These are phyloP conservation scores for Penicilliopsis zonata DNA, from an alignment of 495 filamentous ascomycete genomes.

Conservation along the genomic window DNA sequence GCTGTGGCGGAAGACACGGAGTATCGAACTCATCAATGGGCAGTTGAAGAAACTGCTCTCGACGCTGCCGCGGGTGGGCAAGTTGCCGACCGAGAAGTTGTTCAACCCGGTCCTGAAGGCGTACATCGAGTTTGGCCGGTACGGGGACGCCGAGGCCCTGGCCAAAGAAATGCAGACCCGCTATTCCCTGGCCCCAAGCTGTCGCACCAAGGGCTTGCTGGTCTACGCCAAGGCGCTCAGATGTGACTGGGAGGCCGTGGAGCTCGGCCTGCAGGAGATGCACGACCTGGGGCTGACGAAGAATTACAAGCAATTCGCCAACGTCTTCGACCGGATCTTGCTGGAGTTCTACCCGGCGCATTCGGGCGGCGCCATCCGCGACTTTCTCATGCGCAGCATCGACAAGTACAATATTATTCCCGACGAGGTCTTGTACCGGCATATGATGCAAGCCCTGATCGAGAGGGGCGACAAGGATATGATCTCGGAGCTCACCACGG, in stretches of 20 bases:
- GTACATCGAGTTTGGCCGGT: constrained; percentile 24
- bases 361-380: constrained; percentile 16
- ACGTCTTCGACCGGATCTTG: constrained; percentile 30
- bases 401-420: constrained; percentile 23
- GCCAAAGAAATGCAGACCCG: constrained; percentile 20
- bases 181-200: constrained; percentile 18
- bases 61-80: constrained; percentile 12
- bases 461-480: constrained; percentile 23
- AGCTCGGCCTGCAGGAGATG: constrained; percentile 26
- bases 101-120: constrained; percentile 32
- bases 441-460: constrained; percentile 29
- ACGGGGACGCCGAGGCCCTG: constrained; percentile 24
- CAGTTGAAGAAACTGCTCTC: constrained; percentile 21
- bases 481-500: constrained; percentile 12
- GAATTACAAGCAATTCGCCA: constrained; percentile 15
- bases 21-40: constrained; percentile 21
- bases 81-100: constrained; percentile 24
- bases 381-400: constrained; percentile 23
- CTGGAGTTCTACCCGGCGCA: constrained; percentile 31
- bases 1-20: constrained; percentile 31
- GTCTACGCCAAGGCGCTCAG: constrained; percentile 21
- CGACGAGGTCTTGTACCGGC: constrained; percentile 27
- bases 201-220: constrained; percentile 27
- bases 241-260: constrained; percentile 32
- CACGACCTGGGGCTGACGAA: constrained; percentile 19